Base-by-base conservation (phyloP, 2,329 filamentous ascomycete genomes). In the Talaromyces sp. region DNA sequence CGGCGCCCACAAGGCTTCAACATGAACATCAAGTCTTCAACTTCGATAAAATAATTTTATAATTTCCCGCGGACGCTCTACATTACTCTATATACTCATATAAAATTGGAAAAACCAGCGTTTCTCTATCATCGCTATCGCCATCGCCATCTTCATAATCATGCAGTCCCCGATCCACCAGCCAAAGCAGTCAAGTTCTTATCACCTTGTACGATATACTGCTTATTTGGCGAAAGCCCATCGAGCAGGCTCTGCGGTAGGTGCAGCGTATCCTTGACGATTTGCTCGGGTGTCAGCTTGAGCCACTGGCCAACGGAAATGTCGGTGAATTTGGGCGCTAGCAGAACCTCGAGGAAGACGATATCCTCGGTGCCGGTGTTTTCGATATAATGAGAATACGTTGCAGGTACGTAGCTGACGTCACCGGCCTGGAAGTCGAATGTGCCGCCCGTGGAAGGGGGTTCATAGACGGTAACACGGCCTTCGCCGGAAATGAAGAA, bases 341-440 rank as follows among this genome's bases (percentile, higher is more conserved):
- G 81, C 57, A 87, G 72, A 1, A 87, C 81, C 67, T 87, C 84
- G n/a, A 87, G 73, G 68, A 85, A 85, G 5, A 86, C 73, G 9
- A 87, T 71, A 62, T 85, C 82, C 62, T 83, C 81, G 10, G 77
- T 80, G 19, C 84, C 84, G 0, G 81, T 85, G 67, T 87, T 88
- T 73, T 88, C 84, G 19, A 88, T 75, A 64, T 86, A 88, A 68
- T 88, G 85, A 0, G 82, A 80, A 44, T 79, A 77, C 0, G 79
- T 77, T 10, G 80, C 77, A 1, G 84, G 83, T 11, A 87, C 81
- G 63, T 86, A 86, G 0, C 83, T 84, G 0, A 86, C 84, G 62
- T 85, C 83, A 17, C 84, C 84, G 22, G 83, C 82, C 7, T 79
- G 79, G 71, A 84, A 86, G 72, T 86, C 84, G 62, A 85, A 87